Conservation (phyloP, 805 yeast species). For the Cyberlindnera bimundalis region DNA sequence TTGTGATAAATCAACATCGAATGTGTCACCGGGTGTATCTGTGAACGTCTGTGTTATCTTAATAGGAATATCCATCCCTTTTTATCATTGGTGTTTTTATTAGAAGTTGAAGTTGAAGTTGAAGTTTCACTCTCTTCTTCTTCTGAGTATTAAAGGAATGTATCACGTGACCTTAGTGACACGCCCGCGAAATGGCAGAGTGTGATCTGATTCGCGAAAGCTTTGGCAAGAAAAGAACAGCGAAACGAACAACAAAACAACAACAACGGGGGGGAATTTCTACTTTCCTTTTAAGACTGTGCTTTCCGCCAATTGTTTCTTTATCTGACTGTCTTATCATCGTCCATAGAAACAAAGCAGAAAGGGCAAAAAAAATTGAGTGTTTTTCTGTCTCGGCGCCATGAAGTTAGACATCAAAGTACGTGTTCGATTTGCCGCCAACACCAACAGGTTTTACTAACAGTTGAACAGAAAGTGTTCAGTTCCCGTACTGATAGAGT, state of each 20-base stretch:
- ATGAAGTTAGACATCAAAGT: conserved; percentile 30
- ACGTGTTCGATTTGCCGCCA: conserved; percentile 9
- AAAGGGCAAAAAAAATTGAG: too few species aligned
- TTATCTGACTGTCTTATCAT: too few species aligned
- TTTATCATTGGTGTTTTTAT: too few species aligned
- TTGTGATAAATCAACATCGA: conserved; percentile 12
- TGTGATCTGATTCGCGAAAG: background rate
- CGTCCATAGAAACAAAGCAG: too few species aligned
- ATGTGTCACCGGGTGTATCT: conserved; percentile 3
- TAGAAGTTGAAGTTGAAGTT: too few species aligned
- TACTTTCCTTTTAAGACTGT: too few species aligned
- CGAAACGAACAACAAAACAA: conserved; percentile 5
- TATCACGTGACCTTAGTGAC: conserved; percentile 3
- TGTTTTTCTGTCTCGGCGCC: background rate
- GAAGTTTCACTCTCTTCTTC: too few species aligned
- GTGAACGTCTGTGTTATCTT: conserved; percentile 13
- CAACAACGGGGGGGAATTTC: too few species aligned
- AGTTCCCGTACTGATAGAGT: conserved; percentile 94
- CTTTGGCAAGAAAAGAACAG: conserved; percentile 1
- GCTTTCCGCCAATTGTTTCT: too few species aligned
- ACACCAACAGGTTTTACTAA: too few species aligned
- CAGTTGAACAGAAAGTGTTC: conserved; percentile 68
- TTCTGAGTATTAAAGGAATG: too few species aligned
- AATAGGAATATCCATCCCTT: conserved; percentile 16
- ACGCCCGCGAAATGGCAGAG: background rate